Evolutionary conservation across 768 basidiomycete species (phyloP), one percentile per base, ranked within the genome.

Genomic region (Russula vinacea): DNA sequence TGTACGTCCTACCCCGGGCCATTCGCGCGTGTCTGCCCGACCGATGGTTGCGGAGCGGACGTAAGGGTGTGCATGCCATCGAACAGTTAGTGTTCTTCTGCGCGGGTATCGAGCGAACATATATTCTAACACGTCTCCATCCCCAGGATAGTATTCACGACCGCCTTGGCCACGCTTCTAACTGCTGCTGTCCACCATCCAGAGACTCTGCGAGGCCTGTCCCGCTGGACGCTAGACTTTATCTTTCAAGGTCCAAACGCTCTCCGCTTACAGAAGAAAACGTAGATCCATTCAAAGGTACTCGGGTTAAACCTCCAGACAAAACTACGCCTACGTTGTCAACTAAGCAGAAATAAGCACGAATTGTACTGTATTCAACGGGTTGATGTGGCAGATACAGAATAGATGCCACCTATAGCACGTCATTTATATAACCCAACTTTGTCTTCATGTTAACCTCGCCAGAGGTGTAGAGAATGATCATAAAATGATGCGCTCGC

Each of bases 401-500:
- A 14, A 40, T 11, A 35, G 44, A 62, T 66, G 65, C 60, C 49
- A 33, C 29, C 42, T 52, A 52, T 66, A 44, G 10, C 1, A 32
- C 33, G 53, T 47, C 22, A 22, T 56, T 22, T 44, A 44, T n/a
- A 42, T 56, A 22, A 45, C 49, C 49, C 51, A 56, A 26, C 19
- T 62, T 24, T 44, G 16, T 45, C 22, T 55, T 26, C 17, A 16
- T 13, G 11, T 82, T 73, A 94, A 37, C 80, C 88, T 51, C 74
- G 76, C 95, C 96, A 99, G 19, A 94, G 70, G 72, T 86, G 84
- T 74, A 98, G 73, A 42, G 78, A 74, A 72, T 94, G 92, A 71
- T 99, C 97, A 71, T 98, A 99, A 76, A 99, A 99, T 19, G 94
- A 97, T 72, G 94, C 95, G 67, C 88, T 95, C 9, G 86, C 94